phyloP scores from a whole-genome alignment of 352 stramenopile species.

The Globisporangium uncinulatum region DNA sequence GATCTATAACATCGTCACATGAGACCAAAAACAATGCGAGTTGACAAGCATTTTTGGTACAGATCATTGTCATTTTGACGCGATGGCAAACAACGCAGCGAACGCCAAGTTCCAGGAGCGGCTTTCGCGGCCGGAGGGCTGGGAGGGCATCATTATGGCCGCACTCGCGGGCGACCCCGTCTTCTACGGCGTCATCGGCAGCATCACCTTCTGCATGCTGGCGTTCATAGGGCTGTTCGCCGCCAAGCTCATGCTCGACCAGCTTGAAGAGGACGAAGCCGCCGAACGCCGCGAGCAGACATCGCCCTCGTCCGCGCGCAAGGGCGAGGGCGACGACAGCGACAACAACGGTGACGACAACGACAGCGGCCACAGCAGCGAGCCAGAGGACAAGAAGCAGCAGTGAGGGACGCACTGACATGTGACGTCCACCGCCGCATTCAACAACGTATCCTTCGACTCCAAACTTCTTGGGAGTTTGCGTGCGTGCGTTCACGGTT shows the following conservation, averaged over 20 bases:
- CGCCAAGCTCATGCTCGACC: slow-evolving; percentile 38
- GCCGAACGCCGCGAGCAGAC: not conserved
- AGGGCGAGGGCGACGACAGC: slow-evolving; percentile 5
- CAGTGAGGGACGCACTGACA: slow-evolving; percentile 6
- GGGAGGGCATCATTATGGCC: slow-evolving; percentile 58
- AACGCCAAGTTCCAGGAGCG: slow-evolving; percentile 31
- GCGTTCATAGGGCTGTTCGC: slow-evolving; percentile 48
- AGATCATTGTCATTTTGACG: no score
- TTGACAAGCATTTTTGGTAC: no score
- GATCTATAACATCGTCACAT: no score
- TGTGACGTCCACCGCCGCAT: not conserved
- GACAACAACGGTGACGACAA: slow-evolving; percentile 11
- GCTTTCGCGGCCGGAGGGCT: slow-evolving; percentile 52
- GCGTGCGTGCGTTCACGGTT: not conserved
- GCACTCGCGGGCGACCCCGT: slow-evolving; percentile 51
- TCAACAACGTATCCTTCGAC: not conserved
- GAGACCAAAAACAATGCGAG: no score
- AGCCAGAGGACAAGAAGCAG: slow-evolving; percentile 17
- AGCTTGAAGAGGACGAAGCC: slow-evolving; percentile 51
- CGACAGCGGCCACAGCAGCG: slow-evolving; percentile 4
- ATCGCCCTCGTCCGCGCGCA: not conserved
- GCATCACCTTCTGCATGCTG: slow-evolving; percentile 42
- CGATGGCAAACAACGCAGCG: slow-evolving; percentile 3
- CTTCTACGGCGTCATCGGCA: slow-evolving; percentile 44
- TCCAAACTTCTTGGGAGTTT: not conserved